Evolutionary conservation across 2,329 filamentous ascomycete species (phyloP), one percentile per base, ranked within the genome.

Genomic region (Pseudogymnoascus sp.): DNA sequence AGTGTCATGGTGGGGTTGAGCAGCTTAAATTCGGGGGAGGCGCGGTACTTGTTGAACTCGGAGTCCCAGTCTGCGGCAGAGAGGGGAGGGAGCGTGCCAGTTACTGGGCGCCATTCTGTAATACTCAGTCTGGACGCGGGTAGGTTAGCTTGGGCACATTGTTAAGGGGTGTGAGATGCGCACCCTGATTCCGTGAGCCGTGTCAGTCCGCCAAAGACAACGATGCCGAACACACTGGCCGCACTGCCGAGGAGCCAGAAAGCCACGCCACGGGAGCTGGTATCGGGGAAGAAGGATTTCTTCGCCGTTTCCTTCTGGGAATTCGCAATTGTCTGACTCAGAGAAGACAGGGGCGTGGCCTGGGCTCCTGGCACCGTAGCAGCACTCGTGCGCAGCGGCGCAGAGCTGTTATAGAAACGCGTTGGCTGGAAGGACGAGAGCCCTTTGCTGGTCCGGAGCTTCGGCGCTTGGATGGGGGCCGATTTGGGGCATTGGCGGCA

Each of bases 91-190:
- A 95, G 78, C 14, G 92, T 92, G 68, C 94, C 94, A 8, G 94
- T 97, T 45, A 99, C 92, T 59, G 94, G 94, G 68, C 87, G 88
- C 94, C 94, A 99, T 89, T 99, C 94, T 66, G 94, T 99, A 70
- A 99, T 99, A 74, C 92, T 97, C 68, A 99, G 82, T 52, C 93
- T 96, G 68, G 66, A 63, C 41, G 29, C 14, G 12, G 37, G 12
- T 63, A 39, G 29, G 61, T 69, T 62, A 66, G 37, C 23, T 21
- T 29, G 35, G 38, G 55, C 19, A 61, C 11, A 10, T 38, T 23
- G 1, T 4, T 38, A 68, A 63, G 69, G 70, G 10, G 59, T 62
- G n/a, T 59, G 19, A 55, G 35, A 23, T 43, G 66, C 79, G 68
- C 83, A 96, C 92, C 92, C 94, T 68, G 94, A 99, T 77, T 99